Evolutionary conservation across 768 basidiomycete genomes (phyloP).

Genomic region (Nidularia sp.): DNA sequence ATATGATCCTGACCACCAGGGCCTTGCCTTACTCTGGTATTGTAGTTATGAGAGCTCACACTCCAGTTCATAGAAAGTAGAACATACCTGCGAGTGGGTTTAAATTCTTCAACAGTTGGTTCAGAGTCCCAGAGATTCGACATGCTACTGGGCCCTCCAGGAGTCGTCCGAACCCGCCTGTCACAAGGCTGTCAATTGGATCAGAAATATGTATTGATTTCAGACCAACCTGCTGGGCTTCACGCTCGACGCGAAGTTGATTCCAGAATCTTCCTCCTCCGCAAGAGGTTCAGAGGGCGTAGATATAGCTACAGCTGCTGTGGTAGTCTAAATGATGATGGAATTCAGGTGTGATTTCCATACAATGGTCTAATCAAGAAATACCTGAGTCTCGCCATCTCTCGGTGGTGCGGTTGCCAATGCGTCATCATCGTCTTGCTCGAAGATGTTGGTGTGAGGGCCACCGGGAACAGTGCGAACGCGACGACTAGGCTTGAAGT

Average conservation of each 20-base stretch:
- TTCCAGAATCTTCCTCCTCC: conserved; percentile 24
- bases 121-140: conserved; percentile 45
- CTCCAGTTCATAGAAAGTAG: background rate
- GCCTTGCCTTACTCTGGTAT: conserved; percentile 55
- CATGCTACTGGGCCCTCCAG: conserved; percentile 40
- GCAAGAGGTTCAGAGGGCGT: background rate
- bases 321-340: background rate
- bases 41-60: conserved; percentile 4
- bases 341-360: too few species aligned
- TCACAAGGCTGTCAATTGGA: background rate
- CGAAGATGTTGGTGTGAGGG: conserved; percentile 48
- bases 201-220: too few species aligned
- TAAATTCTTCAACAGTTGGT: conserved; percentile 41
- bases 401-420: conserved; percentile 58
- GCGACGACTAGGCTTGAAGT: conserved; percentile 52
- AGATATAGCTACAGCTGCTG: background rate
- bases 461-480: conserved; percentile 55
- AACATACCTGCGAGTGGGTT: conserved; percentile 64
- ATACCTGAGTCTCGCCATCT: too few species aligned
- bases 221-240: conserved; percentile 51
- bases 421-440: conserved; percentile 45
- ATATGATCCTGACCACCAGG: conserved; percentile 69
- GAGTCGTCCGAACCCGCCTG: conserved; percentile 40
- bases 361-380: too few species aligned
- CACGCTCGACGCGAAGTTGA: conserved; percentile 28